Base-by-base conservation (phyloP, 2,329 filamentous ascomycete genomes). In the Fusarium irregulare region DNA sequence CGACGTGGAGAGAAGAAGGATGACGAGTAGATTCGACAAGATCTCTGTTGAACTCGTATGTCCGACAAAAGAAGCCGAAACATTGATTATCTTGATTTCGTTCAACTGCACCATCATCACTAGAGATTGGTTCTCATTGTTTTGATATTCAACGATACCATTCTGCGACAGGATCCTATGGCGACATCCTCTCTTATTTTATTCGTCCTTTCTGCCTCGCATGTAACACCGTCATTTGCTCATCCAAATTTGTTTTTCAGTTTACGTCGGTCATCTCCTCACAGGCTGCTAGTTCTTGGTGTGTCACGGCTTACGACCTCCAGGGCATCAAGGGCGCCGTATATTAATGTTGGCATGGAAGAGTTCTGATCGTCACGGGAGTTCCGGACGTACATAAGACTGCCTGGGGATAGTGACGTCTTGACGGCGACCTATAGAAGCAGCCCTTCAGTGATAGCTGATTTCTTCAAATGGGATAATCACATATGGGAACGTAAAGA, bases 1-100 rank as follows among this genome's bases (percentile, higher is more conserved):
- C 74, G 79, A 77, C 79, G 77, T 47, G 77, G 74, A 46, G 74
- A 74, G 66, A 75, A 75, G 64, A 76, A 73, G 44, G 73, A 74
- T 20, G 77, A 80, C 18, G 76, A 78, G 23, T 76, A 72, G 57
- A 64, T 16, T 40, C 48, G 12, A 27, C n/a, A 23, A 20, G 28
- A 42, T 30, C 42, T 41, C 45, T 48, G 32, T 30, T 45, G 51
- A 42, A n/a, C 40, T 55, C 34, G 34, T 50, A 23, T 51, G 37
- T 60, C 48, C 44, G 34, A 41, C 44, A 62, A 56, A 32, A 46
- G 41, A 45, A 53, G 50, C 51, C 13, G 23, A 47, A 66, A 51
- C 49, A 46, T 45, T 61, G 44, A 44, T 49, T 34, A 61, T 60
- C 61, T 53, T 51, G 55, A 62, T 65, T 66, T 59, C 60, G 54